These are phyloP conservation scores for Podila horticola DNA, from an alignment of 192 early-diverging fungal species.

Conservation along the genomic window DNA sequence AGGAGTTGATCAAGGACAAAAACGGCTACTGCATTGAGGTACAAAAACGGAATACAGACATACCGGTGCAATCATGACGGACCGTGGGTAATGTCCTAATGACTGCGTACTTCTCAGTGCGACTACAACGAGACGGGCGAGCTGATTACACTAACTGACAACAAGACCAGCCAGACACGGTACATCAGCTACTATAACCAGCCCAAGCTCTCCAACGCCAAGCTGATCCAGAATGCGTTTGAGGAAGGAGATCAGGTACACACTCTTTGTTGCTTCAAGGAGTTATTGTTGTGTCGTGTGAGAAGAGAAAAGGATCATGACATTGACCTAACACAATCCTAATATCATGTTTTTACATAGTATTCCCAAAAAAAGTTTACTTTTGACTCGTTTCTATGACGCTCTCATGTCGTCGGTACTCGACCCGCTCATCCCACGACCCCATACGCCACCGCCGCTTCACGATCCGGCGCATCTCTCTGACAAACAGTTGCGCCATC, in stretches of 20 bases:
- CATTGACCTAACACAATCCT: too few relatives aligned
- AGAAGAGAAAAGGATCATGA: too few relatives aligned
- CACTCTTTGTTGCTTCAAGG: too few relatives aligned
- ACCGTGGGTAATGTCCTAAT: too few relatives aligned
- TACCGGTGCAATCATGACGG: too few relatives aligned
- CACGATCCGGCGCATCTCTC: constrained; percentile 22
- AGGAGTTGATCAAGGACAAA: constrained; percentile 59
- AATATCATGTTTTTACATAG: too few relatives aligned
- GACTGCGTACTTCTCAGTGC: constrained; percentile 22
- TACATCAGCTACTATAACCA: constrained; percentile 64
- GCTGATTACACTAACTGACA: constrained; percentile 34
- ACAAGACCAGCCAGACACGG: constrained; percentile 36
- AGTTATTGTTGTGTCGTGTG: too few relatives aligned
- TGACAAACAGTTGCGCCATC: constrained; percentile 13
- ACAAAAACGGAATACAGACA: too few relatives aligned
- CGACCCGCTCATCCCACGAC: constrained; percentile 20
- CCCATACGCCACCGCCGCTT: constrained; percentile 12
- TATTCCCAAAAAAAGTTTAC: constrained; percentile 30
- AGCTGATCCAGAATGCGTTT: constrained; percentile 64
- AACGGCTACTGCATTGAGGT: constrained; percentile 62
- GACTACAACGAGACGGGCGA: constrained; percentile 64
- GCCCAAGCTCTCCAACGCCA: constrained; percentile 59
- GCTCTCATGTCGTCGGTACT: background rate
- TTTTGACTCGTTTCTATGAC: too few relatives aligned
- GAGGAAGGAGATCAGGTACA: constrained; percentile 60